Conservation (phyloP, 2,329 filamentous ascomycete genomes). For the Aspergillus sp. region DNA sequence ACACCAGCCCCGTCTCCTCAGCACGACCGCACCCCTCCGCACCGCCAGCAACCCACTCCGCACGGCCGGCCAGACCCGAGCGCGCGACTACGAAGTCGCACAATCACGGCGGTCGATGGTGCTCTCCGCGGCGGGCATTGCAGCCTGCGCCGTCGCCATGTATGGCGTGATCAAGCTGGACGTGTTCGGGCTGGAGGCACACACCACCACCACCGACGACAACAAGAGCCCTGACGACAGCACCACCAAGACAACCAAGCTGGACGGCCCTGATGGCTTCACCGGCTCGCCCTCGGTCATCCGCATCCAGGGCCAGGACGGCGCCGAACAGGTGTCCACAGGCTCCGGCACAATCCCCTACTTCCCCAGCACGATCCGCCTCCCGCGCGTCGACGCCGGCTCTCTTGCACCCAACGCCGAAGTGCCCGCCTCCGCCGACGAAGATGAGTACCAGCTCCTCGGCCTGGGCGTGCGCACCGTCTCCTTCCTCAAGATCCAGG, state of each 20-base stretch:
- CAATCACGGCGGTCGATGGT: constrained; percentile 32
- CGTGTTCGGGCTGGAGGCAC: constrained; percentile 22
- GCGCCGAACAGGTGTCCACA: constrained; percentile 73
- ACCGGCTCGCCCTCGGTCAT: constrained; percentile 32
- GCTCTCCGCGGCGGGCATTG: constrained; percentile 38
- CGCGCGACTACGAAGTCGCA: constrained; percentile 23
- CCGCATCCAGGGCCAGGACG: constrained; percentile 51
- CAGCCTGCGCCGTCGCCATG: constrained; percentile 38
- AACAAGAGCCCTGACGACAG: not conserved
- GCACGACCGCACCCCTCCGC: constrained; percentile 28
- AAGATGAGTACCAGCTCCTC: constrained; percentile 78
- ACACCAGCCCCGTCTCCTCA: constrained; percentile 21
- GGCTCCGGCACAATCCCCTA: constrained; percentile 76
- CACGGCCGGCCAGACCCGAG: constrained; percentile 16
- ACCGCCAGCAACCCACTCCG: constrained; percentile 32
- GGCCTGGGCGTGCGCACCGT: constrained; percentile 87
- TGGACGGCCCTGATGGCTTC: constrained; percentile 43
- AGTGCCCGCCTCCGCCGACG: constrained; percentile 37
- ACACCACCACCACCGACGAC: not conserved
- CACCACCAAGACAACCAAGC: constrained; percentile 23
- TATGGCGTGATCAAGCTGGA: constrained; percentile 41
- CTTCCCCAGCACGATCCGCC: constrained; percentile 70
- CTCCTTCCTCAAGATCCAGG: constrained; percentile 83
- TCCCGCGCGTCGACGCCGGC: constrained; percentile 50
- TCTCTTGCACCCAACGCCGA: constrained; percentile 38